These are phyloP conservation scores for Penicillium waksmanii DNA, from an alignment of 495 filamentous ascomycete genomes.

Conservation along the genomic window DNA sequence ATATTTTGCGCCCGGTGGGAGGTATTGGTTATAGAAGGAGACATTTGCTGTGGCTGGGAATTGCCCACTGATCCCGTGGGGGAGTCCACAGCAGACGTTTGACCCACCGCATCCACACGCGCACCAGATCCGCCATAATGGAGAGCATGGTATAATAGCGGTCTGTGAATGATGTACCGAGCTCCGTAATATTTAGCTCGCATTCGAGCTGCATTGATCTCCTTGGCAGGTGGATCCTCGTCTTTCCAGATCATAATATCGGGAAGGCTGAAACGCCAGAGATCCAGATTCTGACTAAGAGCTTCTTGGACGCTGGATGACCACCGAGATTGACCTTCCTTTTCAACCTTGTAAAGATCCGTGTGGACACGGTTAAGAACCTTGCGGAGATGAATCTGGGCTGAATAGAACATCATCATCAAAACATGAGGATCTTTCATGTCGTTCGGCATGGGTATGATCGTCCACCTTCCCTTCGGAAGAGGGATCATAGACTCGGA, in stretches of 20 bases:
- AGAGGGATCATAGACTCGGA: constrained; percentile 70
- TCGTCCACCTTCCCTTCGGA: constrained; percentile 51
- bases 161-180: constrained; percentile 84
- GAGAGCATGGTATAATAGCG: constrained; percentile 70
- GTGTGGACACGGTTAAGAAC: constrained; percentile 83
- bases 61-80: constrained; percentile 34
- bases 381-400: constrained; percentile 84
- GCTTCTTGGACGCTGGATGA: constrained; percentile 41
- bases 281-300: constrained; percentile 53
- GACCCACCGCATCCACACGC: constrained; percentile 20
- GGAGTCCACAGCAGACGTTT: constrained; percentile 35
- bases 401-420: constrained; percentile 79
- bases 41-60: constrained; percentile 38
- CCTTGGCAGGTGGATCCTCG: constrained; percentile 63
- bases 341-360: constrained; percentile 71
- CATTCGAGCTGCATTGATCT: constrained; percentile 83
- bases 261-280: constrained; percentile 51
- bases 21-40: constrained; percentile 32
- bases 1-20: constrained; percentile 32
- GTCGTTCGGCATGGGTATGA: constrained; percentile 35
- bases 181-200: constrained; percentile 96
- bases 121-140: constrained; percentile 47
- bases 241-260: constrained; percentile 65
- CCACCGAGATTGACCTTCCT: constrained; percentile 35
- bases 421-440: constrained; percentile 37